Evolutionary conservation across 1,284 basidiomycete species (phyloP), one percentile per base, ranked within the genome.

Genomic region (Filobasidium uniguttulatum): DNA sequence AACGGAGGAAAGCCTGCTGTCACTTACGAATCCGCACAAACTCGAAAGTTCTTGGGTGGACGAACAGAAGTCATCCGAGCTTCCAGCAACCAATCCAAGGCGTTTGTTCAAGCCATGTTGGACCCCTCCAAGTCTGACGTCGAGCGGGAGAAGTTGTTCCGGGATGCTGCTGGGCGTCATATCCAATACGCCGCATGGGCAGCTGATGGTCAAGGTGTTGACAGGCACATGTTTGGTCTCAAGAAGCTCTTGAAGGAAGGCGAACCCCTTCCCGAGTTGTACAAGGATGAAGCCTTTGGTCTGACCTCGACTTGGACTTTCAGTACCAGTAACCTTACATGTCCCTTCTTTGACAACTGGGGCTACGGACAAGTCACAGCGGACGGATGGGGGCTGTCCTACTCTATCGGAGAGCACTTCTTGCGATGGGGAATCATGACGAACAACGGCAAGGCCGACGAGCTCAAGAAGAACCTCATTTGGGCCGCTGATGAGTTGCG

Each of bases 11-110:
- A 49, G 29, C 81, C 84, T 5, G 84, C 79, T 3, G 81, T 89
- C 35, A 86, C 86, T 48, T 98, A 97, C 72, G 93, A 97, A 74
- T 85, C 83, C 55, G 82, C 83, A 14, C 91, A 97, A 73, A 98
- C 93, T 50, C 77, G 93, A 37, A 90, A 90, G 69, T 98, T 81
- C 75, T 81, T 87, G 66, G 76, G 77, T 12, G 93, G 93, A 1
- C 75, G 93, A 49, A 98, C 93, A 20, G 93, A 98, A 72, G 90
- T 94, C 36, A 96, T 97, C 61, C 78, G 93, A 19, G 79, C 80
- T 53, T 82, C 82, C 29, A 86, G 83, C 55, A 77, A 77, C 53
- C 88, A 98, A 72, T 82, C 79, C 61, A 82, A 83, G 61, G 81
- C 77, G 33, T 98, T 86, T 78, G 82, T 80, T 36, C 81, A 89